Percentiles rank a stretch among this genome's conserved stretches.
phyloP scores from a whole-genome alignment of 2,329 filamentous ascomycete species.

The Cephalotrichum gorgonifer region DNA sequence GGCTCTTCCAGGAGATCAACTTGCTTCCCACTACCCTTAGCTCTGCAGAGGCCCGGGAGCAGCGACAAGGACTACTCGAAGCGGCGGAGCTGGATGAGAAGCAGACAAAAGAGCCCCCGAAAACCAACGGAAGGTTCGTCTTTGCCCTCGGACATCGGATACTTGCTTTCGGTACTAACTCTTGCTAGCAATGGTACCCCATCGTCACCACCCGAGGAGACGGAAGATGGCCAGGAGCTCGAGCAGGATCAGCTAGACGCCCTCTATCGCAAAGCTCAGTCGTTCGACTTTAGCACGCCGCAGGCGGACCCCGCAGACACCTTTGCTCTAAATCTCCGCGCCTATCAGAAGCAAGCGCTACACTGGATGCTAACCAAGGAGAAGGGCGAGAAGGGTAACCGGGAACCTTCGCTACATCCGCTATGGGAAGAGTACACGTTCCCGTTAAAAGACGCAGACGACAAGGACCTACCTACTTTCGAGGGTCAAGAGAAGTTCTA shows the following conservation, averaged over 20 bases:
- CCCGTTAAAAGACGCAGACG: conserved; percentile 81
- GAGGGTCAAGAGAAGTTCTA: conserved; percentile 69
- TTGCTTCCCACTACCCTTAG: conserved; percentile 68
- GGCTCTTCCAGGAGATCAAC: conserved; percentile 80
- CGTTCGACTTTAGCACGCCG: conserved; percentile 89
- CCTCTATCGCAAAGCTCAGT: conserved; percentile 90
- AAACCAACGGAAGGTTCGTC: conserved; percentile 2
- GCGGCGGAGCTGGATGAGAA: conserved; percentile 85
- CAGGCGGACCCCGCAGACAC: conserved; percentile 72
- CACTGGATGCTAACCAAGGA: conserved; percentile 97
- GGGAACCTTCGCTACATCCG: conserved; percentile 83
- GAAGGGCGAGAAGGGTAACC: conserved; percentile 60
- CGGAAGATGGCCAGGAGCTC: conserved; percentile 79
- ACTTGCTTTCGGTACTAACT: not conserved
- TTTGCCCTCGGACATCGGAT: not conserved
- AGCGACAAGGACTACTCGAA: conserved; percentile 72
- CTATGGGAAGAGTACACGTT: conserved; percentile 94
- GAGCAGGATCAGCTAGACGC: conserved; percentile 93
- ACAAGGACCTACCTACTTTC: conserved; percentile 58
- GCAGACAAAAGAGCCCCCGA: conserved; percentile 41
- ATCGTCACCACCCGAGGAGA: conserved; percentile 40
- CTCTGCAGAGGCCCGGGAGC: conserved; percentile 63
- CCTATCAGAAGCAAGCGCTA: conserved; percentile 90
- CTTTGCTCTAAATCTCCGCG: conserved; percentile 74
- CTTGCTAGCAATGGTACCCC: not conserved